Evolutionary conservation across 2,329 filamentous ascomycete genomes (phyloP), one percentile per base, ranked within the genome.

Genomic region (Pseudogymnoascus sp.): DNA sequence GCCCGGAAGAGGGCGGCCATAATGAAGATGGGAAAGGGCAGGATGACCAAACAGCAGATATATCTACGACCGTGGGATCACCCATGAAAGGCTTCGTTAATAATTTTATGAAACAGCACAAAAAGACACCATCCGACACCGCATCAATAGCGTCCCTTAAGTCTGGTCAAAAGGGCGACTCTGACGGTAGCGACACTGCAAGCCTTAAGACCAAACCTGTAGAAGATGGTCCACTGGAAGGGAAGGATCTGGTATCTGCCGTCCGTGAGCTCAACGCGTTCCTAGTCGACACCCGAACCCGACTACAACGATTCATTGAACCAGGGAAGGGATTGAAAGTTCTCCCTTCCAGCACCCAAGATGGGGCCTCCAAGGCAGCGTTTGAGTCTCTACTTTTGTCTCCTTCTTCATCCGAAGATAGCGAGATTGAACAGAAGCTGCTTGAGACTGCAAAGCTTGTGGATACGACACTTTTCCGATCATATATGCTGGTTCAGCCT

Each of bases 401-500:
- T 4, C 70, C 66, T 50, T 66, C 67, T 60, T 68, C 68, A 29
- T 67, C 74, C 26, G 72, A 74, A 2, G 71, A 77, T 11, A 72
- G 78, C 37, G 81, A 90, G 64, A 87, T 90, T 64, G 85, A 90
- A 66, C 78, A 84, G 58, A 86, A 88, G 65, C 79, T 97, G 2
- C 82, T 86, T 10, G 81, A 86, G 37, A 91, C 88, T 1, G 96
- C 94, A 36, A 87, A 84, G 58, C 77, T 97, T 2, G 91, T 97
- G 5, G 94, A 99, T 71, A 99, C 94, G 0, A 93, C 92, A 0
- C 81, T 99, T 0, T 97, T 99, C 78, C 85, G 93, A 13, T 89
- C 91, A 0, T 95, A 96, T 73, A 97, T 99, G 92, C 91, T 93
- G 70, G 91, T 89, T 3, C 87, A 86, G 6, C 93, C 94, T 4